Base-by-base conservation (phyloP, 164 flowering plant genomes). In the Macadamia tetraphylla region DNA sequence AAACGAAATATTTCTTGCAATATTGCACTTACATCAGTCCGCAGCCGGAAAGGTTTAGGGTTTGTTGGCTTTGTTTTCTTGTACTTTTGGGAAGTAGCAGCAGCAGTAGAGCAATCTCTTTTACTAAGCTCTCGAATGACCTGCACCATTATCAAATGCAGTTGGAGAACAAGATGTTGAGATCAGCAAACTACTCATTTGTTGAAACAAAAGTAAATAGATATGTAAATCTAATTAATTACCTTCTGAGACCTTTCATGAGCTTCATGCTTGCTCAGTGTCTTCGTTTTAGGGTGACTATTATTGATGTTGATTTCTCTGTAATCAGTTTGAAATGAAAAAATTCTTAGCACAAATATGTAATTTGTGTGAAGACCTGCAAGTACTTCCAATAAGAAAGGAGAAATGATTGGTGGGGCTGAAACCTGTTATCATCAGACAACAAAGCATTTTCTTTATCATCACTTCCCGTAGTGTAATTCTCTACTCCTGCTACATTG, bases 31-130 rank as follows among this genome's bases (percentile, higher is more conserved):
- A 92, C 98, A 81, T 90, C 87, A 49, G 96, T 90, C 81, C 96
- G 81, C 57, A 92, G 83, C 64, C 94, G 74, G 73, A 92, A 92
- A 71, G 96, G 98, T 67, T 87, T 90, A n/a, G 93, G 94, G 62
- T 86, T 87, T 71, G 98, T 92, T 6, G 86, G 82, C 78, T 81
- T 88, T 71, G 86, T 75, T 79, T 81, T 92, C 68, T 67, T 81
- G 29, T 79, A 67, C 76, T 85, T 90, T 60, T 75, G 85, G 60
- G 71, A 76, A 58, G 58, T 53, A 51, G 69, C 63, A n/a, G 81
- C 67, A 48, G 74, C 10, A n/a, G 67, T 49, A 53, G 71, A 57
- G 29, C 67, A 66, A 44, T 81, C 82, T 58, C 83, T 32, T 75
- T 80, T 86, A 0, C 63, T 69, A 30, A 35, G 15, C 65, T 42